These are phyloP conservation scores for Neonectria ditissima DNA, from an alignment of 2,329 filamentous ascomycete species.

Conservation along the genomic window DNA sequence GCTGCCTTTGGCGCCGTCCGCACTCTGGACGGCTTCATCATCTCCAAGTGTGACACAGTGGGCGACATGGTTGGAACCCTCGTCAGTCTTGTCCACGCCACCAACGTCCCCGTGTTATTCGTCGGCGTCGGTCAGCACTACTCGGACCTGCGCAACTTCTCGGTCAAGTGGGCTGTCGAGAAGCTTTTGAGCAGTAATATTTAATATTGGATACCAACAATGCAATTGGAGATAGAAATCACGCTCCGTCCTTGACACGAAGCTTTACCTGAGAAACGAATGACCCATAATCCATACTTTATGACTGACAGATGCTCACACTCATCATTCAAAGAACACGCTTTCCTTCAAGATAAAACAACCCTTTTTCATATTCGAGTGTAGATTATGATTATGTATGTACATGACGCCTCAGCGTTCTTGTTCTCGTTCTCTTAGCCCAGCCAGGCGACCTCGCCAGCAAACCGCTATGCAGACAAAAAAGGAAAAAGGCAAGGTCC, in stretches of 20 bases:
- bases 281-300: background rate
- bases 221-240: constrained; percentile 20
- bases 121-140: constrained; percentile 81
- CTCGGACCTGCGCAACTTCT: constrained; percentile 75
- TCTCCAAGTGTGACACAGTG: constrained; percentile 98
- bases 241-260: background rate
- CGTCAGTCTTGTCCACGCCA: constrained; percentile 97
- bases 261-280: background rate
- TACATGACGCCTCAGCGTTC: constrained; percentile 32
- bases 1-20: constrained; percentile 85
- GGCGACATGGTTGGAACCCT: constrained; percentile 98
- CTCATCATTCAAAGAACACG: background rate
- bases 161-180: constrained; percentile 77
- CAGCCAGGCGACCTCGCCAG: constrained; percentile 25
- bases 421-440: constrained; percentile 19
- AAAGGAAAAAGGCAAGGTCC: constrained; percentile 17
- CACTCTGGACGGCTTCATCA: constrained; percentile 94
- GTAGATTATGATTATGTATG: constrained; percentile 45
- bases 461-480: constrained; percentile 42
- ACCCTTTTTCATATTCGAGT: constrained; percentile 24
- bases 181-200: constrained; percentile 69
- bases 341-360: background rate
- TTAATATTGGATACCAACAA: constrained; percentile 1
- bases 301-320: background rate
- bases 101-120: constrained; percentile 95